phyloP scores from a whole-genome alignment of 169 alveolate genomes.

The Amoebophrya sp. region DNA sequence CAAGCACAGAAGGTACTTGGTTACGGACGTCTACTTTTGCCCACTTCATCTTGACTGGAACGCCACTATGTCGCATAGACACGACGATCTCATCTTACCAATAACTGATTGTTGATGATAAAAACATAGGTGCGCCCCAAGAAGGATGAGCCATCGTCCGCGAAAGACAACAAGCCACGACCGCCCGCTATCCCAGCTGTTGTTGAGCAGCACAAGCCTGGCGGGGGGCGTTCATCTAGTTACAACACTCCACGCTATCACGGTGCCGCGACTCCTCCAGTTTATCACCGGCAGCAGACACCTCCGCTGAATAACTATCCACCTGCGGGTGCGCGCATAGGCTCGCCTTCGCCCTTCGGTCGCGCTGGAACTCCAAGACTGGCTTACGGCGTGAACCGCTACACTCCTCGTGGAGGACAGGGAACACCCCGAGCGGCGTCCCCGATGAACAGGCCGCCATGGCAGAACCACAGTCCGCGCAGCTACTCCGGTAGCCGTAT shows the following conservation, averaged over 20 bases:
- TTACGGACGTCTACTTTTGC: too few species aligned
- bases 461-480: too few species aligned
- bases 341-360: not conserved
- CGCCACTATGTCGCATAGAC: too few species aligned
- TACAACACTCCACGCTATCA: not conserved
- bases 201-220: not conserved
- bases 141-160: conserved; percentile 15
- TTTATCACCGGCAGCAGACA: not conserved
- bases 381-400: not conserved
- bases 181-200: conserved; percentile 4
- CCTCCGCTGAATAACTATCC: not conserved
- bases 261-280: conserved; percentile 10
- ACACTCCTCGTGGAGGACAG: not conserved
- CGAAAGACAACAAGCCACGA: not conserved
- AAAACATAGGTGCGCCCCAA: not conserved
- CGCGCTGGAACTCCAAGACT: not conserved
- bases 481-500: too few species aligned
- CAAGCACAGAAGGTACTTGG: conserved; percentile 14
- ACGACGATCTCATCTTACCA: too few species aligned
- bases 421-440: not conserved
- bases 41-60: too few species aligned
- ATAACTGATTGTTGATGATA: too few species aligned
- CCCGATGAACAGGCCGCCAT: not conserved
- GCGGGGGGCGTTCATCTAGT: not conserved
- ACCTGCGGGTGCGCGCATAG: not conserved